Evolutionary conservation across 495 filamentous ascomycete species (phyloP).

Genomic region (Aspergillus nanangensis): DNA sequence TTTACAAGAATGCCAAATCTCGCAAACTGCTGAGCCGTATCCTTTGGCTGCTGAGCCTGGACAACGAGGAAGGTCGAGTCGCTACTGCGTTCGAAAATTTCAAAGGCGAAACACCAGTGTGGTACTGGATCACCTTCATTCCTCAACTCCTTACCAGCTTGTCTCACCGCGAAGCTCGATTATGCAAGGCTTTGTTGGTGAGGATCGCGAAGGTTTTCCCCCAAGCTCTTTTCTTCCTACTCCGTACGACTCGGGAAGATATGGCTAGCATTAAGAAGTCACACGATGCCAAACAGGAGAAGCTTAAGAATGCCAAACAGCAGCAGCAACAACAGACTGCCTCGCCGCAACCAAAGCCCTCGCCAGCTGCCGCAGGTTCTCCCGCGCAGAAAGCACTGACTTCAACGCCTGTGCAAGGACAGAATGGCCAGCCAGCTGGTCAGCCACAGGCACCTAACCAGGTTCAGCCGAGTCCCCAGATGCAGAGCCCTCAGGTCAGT

Average conservation of each 20-base stretch:
- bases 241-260: conserved; percentile 92
- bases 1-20: conserved; percentile 96
- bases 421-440: conserved; percentile 26
- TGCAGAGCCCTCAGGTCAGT: conserved; percentile 17
- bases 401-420: conserved; percentile 18
- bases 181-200: conserved; percentile 73
- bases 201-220: conserved; percentile 96
- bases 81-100: conserved; percentile 82
- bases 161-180: conserved; percentile 82
- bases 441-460: conserved; percentile 30
- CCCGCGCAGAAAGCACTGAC: conserved; percentile 40
- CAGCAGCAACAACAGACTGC: conserved; percentile 30
- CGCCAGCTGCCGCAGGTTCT: conserved; percentile 47
- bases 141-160: conserved; percentile 89
- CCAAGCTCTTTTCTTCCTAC: conserved; percentile 89
- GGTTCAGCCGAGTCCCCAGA: conserved; percentile 15
- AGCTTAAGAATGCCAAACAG: conserved; percentile 37
- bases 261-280: conserved; percentile 87
- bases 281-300: conserved; percentile 75
- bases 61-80: conserved; percentile 78
- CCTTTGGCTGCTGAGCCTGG: conserved; percentile 92
- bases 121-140: conserved; percentile 99
- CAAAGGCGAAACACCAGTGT: conserved; percentile 92
- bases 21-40: conserved; percentile 91
- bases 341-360: conserved; percentile 48